phyloP scores from a whole-genome alignment of 2,329 filamentous ascomycete genomes.

The Drechslerella coelobrocha region DNA sequence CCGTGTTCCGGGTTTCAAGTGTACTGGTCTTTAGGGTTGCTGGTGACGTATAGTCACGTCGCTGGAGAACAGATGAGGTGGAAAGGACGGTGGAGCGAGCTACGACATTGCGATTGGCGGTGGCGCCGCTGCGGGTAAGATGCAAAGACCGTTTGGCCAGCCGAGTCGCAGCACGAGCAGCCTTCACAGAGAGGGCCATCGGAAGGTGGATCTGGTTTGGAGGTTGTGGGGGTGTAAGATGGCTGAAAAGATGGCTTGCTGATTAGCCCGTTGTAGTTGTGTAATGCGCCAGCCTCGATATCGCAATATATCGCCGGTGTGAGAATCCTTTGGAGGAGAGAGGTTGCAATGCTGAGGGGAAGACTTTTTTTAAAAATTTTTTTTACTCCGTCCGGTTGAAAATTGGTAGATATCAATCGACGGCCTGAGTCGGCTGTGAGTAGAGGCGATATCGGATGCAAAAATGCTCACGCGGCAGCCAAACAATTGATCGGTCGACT shows the following conservation, averaged over 20 bases:
- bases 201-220: background rate
- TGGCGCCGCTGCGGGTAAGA: conserved; percentile 14
- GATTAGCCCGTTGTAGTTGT: background rate
- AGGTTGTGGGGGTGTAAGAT: background rate
- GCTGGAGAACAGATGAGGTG: conserved; percentile 24
- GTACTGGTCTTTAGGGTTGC: conserved; percentile 61
- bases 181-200: conserved; percentile 39
- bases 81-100: conserved; percentile 22
- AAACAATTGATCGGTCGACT: conserved; percentile 12
- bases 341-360: no score
- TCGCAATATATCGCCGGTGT: background rate
- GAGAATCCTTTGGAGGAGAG: background rate
- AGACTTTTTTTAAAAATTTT: no score
- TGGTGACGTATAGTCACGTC: conserved; percentile 61
- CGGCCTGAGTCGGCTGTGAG: conserved; percentile 4
- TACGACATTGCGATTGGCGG: conserved; percentile 8
- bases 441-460: conserved; percentile 46
- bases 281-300: background rate
- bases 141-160: conserved; percentile 24
- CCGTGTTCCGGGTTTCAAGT: conserved; percentile 71
- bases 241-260: background rate
- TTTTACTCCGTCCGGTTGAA: no score
- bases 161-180: conserved; percentile 28
- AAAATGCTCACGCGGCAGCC: background rate
- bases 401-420: background rate